Evolutionary conservation across 164 flowering plant species (phyloP).

Genomic region (Protea cynaroides): DNA sequence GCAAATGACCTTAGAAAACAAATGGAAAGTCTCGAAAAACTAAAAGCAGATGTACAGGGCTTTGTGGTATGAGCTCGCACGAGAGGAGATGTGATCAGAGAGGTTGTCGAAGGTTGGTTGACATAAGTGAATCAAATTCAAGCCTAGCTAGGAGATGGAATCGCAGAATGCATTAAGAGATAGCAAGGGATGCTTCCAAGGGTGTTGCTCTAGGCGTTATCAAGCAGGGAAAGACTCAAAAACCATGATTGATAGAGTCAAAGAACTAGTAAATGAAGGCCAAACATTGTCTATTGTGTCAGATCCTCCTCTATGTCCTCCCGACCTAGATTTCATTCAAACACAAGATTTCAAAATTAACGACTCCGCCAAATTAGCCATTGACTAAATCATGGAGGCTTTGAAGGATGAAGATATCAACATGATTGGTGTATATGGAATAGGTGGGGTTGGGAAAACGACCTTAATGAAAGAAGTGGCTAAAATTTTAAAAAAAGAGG

Average conservation of each 20-base stretch:
- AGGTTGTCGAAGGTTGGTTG: no score
- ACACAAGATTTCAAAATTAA: not conserved
- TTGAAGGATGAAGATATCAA: conserved; percentile 6
- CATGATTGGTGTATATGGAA: conserved; percentile 19
- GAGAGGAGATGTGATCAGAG: no score
- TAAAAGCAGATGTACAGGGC: no score
- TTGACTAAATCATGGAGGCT: conserved; percentile 10
- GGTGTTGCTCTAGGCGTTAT: not conserved
- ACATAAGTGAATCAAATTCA: no score
- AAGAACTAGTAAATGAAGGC: not conserved
- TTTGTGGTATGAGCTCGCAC: no score
- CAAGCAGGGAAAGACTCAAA: not conserved
- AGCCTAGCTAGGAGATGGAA: no score
- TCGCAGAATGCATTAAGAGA: no score
- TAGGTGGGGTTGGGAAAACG: conserved; percentile 28
- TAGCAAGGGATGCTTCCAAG: not conserved
- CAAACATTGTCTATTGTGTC: not conserved
- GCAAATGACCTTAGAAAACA: no score
- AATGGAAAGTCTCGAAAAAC: no score
- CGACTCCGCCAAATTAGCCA: conserved; percentile 6
- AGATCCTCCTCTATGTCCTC: not conserved
- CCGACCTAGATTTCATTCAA: no score
- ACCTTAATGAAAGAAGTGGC: conserved; percentile 9
- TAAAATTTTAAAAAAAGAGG: not conserved
- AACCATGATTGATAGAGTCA: not conserved